Percentiles rank a stretch among this genome's conserved stretches.
Conservation (phyloP, 768 basidiomycete species). For the Leucocoprinus leucothites region DNA sequence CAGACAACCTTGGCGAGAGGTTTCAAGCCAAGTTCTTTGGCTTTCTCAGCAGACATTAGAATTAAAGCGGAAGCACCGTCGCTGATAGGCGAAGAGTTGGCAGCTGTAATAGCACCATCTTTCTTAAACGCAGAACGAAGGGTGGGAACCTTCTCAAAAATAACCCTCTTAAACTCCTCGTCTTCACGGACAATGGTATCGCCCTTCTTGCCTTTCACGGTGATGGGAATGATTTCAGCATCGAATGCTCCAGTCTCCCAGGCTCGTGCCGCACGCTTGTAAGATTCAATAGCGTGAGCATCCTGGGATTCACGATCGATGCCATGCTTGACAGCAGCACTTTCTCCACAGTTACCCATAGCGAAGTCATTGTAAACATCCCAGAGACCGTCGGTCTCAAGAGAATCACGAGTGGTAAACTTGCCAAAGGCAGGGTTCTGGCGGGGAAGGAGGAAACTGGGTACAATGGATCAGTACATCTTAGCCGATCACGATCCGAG, state of each 20-base stretch:
- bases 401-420: slow-evolving; percentile 81
- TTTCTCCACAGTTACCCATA: slow-evolving; percentile 97
- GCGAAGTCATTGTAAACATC: slow-evolving; percentile 97
- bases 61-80: slow-evolving; percentile 97
- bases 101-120: slow-evolving; percentile 90
- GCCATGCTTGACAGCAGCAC: slow-evolving; percentile 72
- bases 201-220: slow-evolving; percentile 92
- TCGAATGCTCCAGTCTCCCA: slow-evolving; percentile 86
- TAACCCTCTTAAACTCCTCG: slow-evolving; percentile 96
- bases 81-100: slow-evolving; percentile 92
- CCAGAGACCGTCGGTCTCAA: slow-evolving; percentile 91
- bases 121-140: slow-evolving; percentile 89
- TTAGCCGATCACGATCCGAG: slow-evolving; percentile 3
- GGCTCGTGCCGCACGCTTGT: slow-evolving; percentile 87
- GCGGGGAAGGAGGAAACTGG: slow-evolving; percentile 81
- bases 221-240: slow-evolving; percentile 86
- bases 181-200: slow-evolving; percentile 89
- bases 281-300: slow-evolving; percentile 90
- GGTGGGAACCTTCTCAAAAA: slow-evolving; percentile 90
- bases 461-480: slow-evolving; percentile 1
- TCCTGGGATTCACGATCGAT: slow-evolving; percentile 90
- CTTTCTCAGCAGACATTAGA: slow-evolving; percentile 91
- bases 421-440: slow-evolving; percentile 86
- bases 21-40: slow-evolving; percentile 84
- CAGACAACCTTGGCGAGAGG: slow-evolving; percentile 95